phyloP scores from a whole-genome alignment of 2,329 filamentous ascomycete species.

The Colletotrichum phormii region DNA sequence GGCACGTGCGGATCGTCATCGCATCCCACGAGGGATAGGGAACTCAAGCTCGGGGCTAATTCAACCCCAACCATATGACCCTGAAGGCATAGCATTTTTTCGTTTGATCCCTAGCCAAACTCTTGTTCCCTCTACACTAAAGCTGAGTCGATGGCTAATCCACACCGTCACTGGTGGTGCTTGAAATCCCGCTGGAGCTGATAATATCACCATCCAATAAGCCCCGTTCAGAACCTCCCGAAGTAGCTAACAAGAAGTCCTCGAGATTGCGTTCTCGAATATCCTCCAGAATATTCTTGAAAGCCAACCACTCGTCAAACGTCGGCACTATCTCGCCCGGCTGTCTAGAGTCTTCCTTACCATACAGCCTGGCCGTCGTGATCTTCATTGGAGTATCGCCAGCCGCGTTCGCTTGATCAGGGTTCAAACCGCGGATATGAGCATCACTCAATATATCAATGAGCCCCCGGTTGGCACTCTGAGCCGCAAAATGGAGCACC shows the following conservation, averaged over 20 bases:
- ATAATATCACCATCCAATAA: not conserved
- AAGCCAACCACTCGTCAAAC: conserved; percentile 1
- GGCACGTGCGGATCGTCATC: conserved; percentile 11
- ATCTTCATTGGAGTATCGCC: conserved; percentile 24
- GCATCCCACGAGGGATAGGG: not conserved
- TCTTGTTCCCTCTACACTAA: not conserved
- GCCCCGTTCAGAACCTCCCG: not conserved
- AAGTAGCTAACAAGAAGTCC: not conserved
- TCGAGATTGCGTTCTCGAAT: not conserved
- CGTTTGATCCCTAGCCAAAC: not conserved
- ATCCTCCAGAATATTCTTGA: conserved; percentile 12
- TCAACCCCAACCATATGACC: not conserved
- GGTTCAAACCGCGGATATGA: not conserved
- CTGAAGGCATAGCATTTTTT: not conserved
- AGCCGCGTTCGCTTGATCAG: conserved; percentile 3
- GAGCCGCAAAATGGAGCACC: not conserved
- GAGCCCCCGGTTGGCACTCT: conserved; percentile 1
- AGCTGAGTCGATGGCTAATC: not conserved
- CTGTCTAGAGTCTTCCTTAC: not conserved
- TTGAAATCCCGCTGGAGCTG: not conserved
- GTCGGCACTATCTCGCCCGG: conserved; percentile 12
- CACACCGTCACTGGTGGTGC: not conserved
- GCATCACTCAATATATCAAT: conserved; percentile 12
- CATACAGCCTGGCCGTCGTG: conserved; percentile 7
- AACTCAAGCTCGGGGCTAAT: not conserved